phyloP scores from a whole-genome alignment of 768 basidiomycete species.

The Rubroboletus satanas region DNA sequence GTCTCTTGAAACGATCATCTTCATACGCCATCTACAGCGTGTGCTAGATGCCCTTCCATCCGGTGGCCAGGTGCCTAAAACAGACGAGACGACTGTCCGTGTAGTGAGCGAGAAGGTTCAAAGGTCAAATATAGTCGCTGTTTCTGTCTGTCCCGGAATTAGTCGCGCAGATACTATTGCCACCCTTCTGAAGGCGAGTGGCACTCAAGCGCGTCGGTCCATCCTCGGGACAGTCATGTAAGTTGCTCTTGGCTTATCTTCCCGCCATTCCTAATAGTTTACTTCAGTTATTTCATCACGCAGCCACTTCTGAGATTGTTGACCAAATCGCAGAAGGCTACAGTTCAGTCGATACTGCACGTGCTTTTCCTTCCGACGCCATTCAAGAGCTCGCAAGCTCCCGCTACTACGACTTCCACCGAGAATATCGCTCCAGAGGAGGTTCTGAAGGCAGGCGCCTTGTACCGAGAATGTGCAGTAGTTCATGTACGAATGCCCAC shows the following conservation, averaged over 20 bases:
- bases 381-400: constrained; percentile 49
- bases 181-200: constrained; percentile 30
- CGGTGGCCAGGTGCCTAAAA: constrained; percentile 48
- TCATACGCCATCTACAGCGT: constrained; percentile 79
- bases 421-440: constrained; percentile 42
- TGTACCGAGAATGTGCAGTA: constrained; percentile 75
- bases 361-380: constrained; percentile 79
- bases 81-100: constrained; percentile 29
- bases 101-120: constrained; percentile 44
- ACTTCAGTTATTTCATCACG: constrained; percentile 56
- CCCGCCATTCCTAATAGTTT: constrained; percentile 1
- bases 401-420: constrained; percentile 3
- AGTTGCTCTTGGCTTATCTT: constrained; percentile 15
- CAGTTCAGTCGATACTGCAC: constrained; percentile 78
- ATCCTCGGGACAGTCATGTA: constrained; percentile 48
- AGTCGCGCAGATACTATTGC: constrained; percentile 68
- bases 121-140: constrained; percentile 70
- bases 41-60: constrained; percentile 77
- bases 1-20: constrained; percentile 56
- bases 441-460: constrained; percentile 70
- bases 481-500: constrained; percentile 43
- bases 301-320: constrained; percentile 66
- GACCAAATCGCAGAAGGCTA: constrained; percentile 60
- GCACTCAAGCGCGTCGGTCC: constrained; percentile 36
- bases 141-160: constrained; percentile 73